These are phyloP conservation scores for Moricandia arvensis DNA, from an alignment of 345 rosid species.

Conservation along the genomic window DNA sequence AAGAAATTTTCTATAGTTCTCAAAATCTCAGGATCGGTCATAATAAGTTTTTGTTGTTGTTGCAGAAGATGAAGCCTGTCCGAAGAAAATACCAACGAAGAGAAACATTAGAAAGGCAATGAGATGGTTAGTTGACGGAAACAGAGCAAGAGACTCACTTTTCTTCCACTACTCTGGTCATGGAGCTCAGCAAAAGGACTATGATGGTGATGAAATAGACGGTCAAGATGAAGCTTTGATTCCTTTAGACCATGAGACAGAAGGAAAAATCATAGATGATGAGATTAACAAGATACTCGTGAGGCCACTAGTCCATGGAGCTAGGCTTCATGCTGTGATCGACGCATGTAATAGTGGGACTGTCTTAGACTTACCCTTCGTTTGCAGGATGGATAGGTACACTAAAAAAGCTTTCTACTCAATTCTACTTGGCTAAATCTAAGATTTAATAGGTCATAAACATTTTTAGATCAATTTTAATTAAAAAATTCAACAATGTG, in stretches of 20 bases:
- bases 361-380: conserved; percentile 59
- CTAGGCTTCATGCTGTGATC: conserved; percentile 64
- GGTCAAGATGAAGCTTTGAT: conserved; percentile 69
- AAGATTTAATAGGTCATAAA: background rate
- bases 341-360: conserved; percentile 79
- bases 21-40: too few species aligned
- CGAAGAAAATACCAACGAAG: conserved; percentile 58
- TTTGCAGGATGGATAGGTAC: conserved; percentile 66
- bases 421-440: background rate
- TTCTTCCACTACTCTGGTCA: conserved; percentile 88
- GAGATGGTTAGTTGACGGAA: conserved; percentile 75
- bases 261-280: conserved; percentile 67
- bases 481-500: too few species aligned
- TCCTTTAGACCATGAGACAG: conserved; percentile 73
- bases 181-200: conserved; percentile 55
- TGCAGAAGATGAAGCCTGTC: conserved; percentile 66
- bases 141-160: conserved; percentile 71
- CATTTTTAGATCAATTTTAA: too few species aligned
- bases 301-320: conserved; percentile 67
- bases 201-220: conserved; percentile 56
- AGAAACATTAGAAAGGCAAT: conserved; percentile 63
- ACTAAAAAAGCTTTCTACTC: background rate
- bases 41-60: conserved; percentile 6
- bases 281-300: conserved; percentile 65
- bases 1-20: too few species aligned